phyloP scores from a whole-genome alignment of 495 filamentous ascomycete species.

The Neurospora sp. region DNA sequence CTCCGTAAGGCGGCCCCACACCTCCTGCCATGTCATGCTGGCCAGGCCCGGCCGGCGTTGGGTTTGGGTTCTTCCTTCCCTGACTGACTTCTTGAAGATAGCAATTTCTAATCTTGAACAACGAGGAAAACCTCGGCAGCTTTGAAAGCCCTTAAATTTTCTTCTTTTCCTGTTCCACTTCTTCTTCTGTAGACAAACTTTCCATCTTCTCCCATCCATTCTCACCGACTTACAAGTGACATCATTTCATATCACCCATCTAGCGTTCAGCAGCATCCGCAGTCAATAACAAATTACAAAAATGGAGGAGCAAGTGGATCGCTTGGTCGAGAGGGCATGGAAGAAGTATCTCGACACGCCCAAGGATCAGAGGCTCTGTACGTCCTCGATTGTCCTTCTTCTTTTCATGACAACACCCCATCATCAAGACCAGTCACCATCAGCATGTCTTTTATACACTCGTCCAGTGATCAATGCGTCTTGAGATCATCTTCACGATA shows the following conservation, averaged over 20 bases:
- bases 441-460: background rate
- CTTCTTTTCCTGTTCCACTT: background rate
- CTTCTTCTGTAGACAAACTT: background rate
- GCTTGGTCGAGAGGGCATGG: conserved; percentile 65
- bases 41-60: background rate
- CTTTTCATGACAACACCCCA: background rate
- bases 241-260: background rate
- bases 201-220: background rate
- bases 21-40: background rate
- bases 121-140: no score
- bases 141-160: rapidly evolving
- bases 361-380: conserved; percentile 27
- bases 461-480: background rate
- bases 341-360: conserved; percentile 33
- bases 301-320: conserved; percentile 65
- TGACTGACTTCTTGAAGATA: background rate
- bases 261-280: background rate
- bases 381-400: no score
- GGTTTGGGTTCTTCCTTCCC: background rate
- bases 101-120: background rate
- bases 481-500: background rate
- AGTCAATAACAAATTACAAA: background rate
- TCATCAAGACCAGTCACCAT: background rate
- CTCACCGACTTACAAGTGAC: background rate
- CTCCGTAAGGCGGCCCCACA: background rate